Percentiles rank a stretch among this genome's conserved stretches.
phyloP scores from a whole-genome alignment of 345 rosid genomes.

The Melaleuca quinquenervia region DNA sequence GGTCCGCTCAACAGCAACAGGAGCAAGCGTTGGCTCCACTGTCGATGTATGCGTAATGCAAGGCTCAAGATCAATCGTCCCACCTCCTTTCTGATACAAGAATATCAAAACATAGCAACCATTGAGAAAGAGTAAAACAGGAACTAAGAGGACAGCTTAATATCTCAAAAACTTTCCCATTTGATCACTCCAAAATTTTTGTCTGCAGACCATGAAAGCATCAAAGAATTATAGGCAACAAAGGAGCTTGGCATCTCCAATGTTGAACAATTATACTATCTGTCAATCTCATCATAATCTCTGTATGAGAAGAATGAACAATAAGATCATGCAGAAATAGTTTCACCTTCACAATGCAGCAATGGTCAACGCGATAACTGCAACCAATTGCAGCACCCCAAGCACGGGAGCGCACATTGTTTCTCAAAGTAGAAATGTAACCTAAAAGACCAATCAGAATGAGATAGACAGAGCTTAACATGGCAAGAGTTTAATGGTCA shows the following conservation, averaged over 20 bases:
- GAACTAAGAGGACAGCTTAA: neutral
- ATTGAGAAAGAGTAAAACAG: neutral
- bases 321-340: neutral
- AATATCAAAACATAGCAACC: neutral
- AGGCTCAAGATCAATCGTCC: slow-evolving; percentile 88
- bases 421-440: slow-evolving; percentile 87
- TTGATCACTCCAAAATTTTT: neutral
- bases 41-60: slow-evolving; percentile 92
- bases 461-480: neutral
- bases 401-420: slow-evolving; percentile 97
- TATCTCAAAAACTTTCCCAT: neutral
- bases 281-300: neutral
- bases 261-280: neutral
- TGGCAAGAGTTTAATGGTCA: neutral
- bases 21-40: slow-evolving; percentile 98
- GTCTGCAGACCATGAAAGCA: neutral
- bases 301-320: neutral
- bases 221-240: neutral
- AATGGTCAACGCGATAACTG: slow-evolving; percentile 87
- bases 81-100: slow-evolving; percentile 83
- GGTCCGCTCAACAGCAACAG: slow-evolving; percentile 94
- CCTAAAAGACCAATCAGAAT: slow-evolving; percentile 22
- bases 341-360: slow-evolving; percentile 96
- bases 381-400: slow-evolving; percentile 99
- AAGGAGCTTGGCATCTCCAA: neutral